Base-by-base conservation (phyloP, 2,329 filamentous ascomycete genomes). In the Periconia digitata region DNA sequence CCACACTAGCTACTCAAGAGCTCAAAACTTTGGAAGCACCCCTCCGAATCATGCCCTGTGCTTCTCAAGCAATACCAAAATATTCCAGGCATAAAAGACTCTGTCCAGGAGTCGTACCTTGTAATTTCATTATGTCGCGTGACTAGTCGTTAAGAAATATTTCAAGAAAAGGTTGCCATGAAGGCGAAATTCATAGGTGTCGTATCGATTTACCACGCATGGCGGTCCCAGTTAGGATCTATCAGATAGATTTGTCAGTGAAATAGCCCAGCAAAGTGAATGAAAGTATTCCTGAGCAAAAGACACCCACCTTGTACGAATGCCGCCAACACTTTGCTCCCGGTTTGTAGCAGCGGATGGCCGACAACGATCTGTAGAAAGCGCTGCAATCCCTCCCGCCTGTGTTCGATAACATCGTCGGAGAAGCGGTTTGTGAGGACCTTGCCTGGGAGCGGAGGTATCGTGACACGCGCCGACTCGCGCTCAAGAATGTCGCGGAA, bases 371-470 rank as follows among this genome's bases (percentile, higher is more conserved):
- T 97, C 82, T 94, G 92, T 69, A 99, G 75, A 71, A 99, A 99
- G 70, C 95, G 85, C 77, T 99, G 92, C 58, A 99, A 77, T 1
- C 94, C 94, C 61, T 92, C 89, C 55, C 92, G 81, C 46, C 94
- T 81, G 67, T 95, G 90, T 79, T 97, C 94, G 71, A 99, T 99
- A 65, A 99, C 92, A 71, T 96, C 92, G 76, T 99, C 94, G 65
- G 89, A 95, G 78, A 99, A 99, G 40, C 94, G 85, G 74, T 97
- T 97, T 43, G 92, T 96, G 63, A 97, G 96, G 47, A 99, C 94
- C 76, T 97, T 99, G 43, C 94, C 94, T 0, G 94, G 94, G 55
- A 99, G 77, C 5, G 94, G 92, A 0, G 94, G 94, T 66, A 99
- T 99, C 18, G 91, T 96, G 49, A 99, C 94, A 57, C 92, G 84